Evolutionary conservation across 495 filamentous ascomycete species (phyloP).

Genomic region (Neurospora terricola): DNA sequence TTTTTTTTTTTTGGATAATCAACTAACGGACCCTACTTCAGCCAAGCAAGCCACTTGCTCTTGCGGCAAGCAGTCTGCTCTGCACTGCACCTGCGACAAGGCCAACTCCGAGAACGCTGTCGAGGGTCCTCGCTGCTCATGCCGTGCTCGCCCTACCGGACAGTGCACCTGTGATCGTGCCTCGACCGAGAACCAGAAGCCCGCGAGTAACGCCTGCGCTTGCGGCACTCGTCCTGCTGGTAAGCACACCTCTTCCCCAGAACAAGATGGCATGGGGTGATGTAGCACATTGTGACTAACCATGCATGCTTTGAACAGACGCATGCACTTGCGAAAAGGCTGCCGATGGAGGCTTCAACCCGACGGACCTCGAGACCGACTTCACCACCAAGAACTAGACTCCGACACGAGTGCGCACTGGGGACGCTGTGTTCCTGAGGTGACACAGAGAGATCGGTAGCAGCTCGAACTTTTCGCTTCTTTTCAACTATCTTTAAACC

Average conservation of each 20-base stretch:
- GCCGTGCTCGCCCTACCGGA: conserved; percentile 64
- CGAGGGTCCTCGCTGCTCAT: conserved; percentile 72
- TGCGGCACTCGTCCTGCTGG: conserved; percentile 67
- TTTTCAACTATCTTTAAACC: not conserved
- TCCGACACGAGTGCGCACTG: not conserved
- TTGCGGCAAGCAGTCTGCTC: conserved; percentile 76
- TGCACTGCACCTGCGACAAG: conserved; percentile 79
- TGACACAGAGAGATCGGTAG: not conserved
- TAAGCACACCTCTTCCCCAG: conserved; percentile 26
- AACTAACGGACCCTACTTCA: conserved; percentile 8
- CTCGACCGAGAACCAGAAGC: conserved; percentile 56
- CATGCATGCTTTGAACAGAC: conserved; percentile 31
- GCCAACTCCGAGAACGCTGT: conserved; percentile 63
- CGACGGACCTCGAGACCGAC: conserved; percentile 59
- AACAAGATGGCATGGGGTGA: not conserved
- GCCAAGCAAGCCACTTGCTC: conserved; percentile 62
- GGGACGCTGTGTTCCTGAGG: not conserved
- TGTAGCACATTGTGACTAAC: not conserved
- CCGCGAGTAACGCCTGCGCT: conserved; percentile 46
- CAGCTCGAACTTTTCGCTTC: not conserved
- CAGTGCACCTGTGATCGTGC: conserved; percentile 76
- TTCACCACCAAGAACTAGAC: conserved; percentile 58
- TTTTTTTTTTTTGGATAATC: not conserved
- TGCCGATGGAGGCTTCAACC: conserved; percentile 34
- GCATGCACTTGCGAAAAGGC: conserved; percentile 81